These are phyloP conservation scores for Puccinia triticina DNA, from an alignment of 1,284 basidiomycete species.

Conservation along the genomic window DNA sequence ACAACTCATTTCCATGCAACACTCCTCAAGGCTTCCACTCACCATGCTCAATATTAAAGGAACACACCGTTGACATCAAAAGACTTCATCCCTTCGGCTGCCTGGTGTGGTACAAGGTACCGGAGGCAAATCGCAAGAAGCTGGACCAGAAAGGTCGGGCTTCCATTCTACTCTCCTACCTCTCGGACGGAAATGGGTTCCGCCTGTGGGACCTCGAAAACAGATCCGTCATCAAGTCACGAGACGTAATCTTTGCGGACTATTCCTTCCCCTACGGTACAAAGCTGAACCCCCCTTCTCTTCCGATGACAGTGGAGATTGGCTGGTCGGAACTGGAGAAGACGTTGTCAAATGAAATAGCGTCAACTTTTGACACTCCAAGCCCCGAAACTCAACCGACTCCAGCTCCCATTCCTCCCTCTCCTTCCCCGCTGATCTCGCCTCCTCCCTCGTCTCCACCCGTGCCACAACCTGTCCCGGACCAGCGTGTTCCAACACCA, in stretches of 20 bases:
- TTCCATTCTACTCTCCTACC: slow-evolving; percentile 5
- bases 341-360: too few relatives aligned
- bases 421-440: too few relatives aligned
- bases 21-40: slow-evolving; percentile 2
- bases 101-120: background rate
- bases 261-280: background rate
- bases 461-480: too few relatives aligned
- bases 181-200: background rate
- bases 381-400: too few relatives aligned
- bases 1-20: background rate
- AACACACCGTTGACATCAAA: background rate
- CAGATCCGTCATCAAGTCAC: background rate
- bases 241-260: slow-evolving; percentile 1
- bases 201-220: slow-evolving; percentile 17
- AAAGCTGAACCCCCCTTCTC: too few relatives aligned
- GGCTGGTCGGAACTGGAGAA: too few relatives aligned
- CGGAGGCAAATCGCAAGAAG: background rate
- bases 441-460: too few relatives aligned
- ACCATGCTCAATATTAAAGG: background rate
- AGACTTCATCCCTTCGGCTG: slow-evolving; percentile 16
- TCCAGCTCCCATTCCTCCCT: too few relatives aligned
- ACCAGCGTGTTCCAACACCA: too few relatives aligned
- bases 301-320: too few relatives aligned
- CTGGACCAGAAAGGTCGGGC: background rate
- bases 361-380: too few relatives aligned